Evolutionary conservation across 306 rosid species (phyloP).

Genomic region (Medicago ruthenica): DNA sequence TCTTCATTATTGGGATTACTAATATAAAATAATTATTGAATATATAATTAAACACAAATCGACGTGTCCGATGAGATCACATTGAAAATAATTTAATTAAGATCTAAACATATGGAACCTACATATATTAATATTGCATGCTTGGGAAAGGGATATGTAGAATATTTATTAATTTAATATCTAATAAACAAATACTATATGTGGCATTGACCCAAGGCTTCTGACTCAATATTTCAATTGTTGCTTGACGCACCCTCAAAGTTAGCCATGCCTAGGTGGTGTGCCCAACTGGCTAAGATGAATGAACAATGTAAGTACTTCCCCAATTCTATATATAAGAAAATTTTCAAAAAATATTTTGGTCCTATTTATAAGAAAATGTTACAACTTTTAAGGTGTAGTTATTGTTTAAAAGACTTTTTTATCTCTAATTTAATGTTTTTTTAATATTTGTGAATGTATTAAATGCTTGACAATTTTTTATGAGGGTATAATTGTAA

Average conservation of each 20-base stretch:
- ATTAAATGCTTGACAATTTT: too few relatives aligned
- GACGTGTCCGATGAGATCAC: conserved; percentile 48
- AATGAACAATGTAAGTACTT: background rate
- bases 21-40: conserved; percentile 42
- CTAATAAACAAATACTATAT: background rate
- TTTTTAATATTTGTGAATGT: too few relatives aligned
- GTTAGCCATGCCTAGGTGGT: conserved; percentile 23
- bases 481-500: too few relatives aligned
- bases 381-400: too few relatives aligned
- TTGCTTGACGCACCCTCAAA: conserved; percentile 37
- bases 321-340: too few relatives aligned
- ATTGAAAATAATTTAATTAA: conserved; percentile 43
- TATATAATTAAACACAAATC: conserved; percentile 32
- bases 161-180: conserved; percentile 33
- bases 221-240: conserved; percentile 21
- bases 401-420: too few relatives aligned
- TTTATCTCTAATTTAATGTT: too few relatives aligned
- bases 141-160: conserved; percentile 10
- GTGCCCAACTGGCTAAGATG: conserved; percentile 35
- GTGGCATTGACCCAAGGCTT: conserved; percentile 49
- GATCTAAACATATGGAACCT: conserved; percentile 35
- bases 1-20: conserved; percentile 52
- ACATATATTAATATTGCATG: conserved; percentile 22
- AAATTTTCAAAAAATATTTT: too few relatives aligned
- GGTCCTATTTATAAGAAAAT: too few relatives aligned